Percentiles rank a stretch among this genome's conserved stretches.
These are phyloP conservation scores for Eucalyptus cloeziana DNA, from an alignment of 345 rosid genomes.

Conservation along the genomic window DNA sequence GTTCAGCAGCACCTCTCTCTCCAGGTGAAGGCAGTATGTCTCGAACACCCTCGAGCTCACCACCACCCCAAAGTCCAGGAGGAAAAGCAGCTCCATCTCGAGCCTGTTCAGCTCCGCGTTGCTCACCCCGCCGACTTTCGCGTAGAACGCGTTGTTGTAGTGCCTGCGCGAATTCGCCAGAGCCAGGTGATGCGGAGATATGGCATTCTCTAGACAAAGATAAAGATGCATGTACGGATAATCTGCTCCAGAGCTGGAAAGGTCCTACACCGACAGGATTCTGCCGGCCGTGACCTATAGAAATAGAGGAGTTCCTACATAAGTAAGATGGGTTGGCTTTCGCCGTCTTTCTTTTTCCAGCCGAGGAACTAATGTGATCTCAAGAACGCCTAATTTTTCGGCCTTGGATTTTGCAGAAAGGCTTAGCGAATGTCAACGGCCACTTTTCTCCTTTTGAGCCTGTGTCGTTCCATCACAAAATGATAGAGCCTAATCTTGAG, in stretches of 20 bases:
- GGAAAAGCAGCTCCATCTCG: slow-evolving; percentile 74
- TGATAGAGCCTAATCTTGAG: background rate
- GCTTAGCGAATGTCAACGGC: background rate
- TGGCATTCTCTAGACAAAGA: background rate
- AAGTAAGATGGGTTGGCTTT: background rate
- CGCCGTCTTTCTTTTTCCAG: background rate
- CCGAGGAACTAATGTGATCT: background rate
- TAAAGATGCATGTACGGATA: background rate
- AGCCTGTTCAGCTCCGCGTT: slow-evolving; percentile 70
- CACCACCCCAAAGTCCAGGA: slow-evolving; percentile 50
- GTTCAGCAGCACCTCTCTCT: slow-evolving; percentile 35
- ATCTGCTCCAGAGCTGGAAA: background rate
- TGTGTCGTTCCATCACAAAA: background rate
- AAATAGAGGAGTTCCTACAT: background rate
- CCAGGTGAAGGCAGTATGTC: slow-evolving; percentile 68
- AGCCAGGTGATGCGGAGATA: background rate
- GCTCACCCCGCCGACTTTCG: slow-evolving; percentile 83
- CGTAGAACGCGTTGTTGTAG: slow-evolving; percentile 72
- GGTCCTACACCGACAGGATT: background rate
- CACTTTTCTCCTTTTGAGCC: background rate
- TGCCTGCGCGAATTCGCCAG: slow-evolving; percentile 27
- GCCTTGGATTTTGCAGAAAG: background rate
- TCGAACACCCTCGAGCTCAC: slow-evolving; percentile 55
- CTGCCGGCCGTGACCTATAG: background rate
- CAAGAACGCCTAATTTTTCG: background rate